Base-by-base conservation (phyloP, 257 asterid genomes). In the Jaltomata sinuosa region DNA sequence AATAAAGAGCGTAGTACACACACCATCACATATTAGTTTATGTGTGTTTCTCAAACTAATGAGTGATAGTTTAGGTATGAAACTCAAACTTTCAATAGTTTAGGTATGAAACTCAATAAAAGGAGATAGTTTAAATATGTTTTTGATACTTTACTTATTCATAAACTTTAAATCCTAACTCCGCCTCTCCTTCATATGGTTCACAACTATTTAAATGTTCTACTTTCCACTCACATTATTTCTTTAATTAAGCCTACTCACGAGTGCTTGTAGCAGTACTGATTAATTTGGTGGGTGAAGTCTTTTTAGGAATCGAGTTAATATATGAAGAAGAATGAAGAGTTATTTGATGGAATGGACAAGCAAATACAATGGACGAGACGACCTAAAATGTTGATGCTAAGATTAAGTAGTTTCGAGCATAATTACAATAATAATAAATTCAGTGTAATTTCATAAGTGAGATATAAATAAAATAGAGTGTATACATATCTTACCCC, bases 311-410 rank as follows among this genome's bases (percentile, higher is more conserved):
- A 69, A 69, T 68, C 16, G 49, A 68, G 78, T 34, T 68, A 9
- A 19, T 34, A 3, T 68, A 32, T 4, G 45, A 32, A 65, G 74
- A 16, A 16, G 7, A 15, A 65, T 29, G 22, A 8, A 15, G 74
- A 31, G 21, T 65, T 31, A 65, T 67, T 68, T 68, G 50, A 68
- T 19, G 29, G 78, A 68, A 68, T 68, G 50, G 78, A 68, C 78
- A 68, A 68, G 50, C 10, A 36, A 36, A 68, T 19, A 9, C 10
- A 68, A 68, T 19, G 12, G 78, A 8, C 8, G 27, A 67, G 74
- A 32, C 45, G 15, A 65, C 74, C 74, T 65, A 65, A 65, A 32
- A 16, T 64, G 72, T 29, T 29, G 72, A 62, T 62, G 6, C 42
- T 31, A 64, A 21, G 0, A 64, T 31, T 31, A 31, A 7, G 57